A percentile compares a stretch with the other conserved stretches of the same genome.
phyloP scores from a whole-genome alignment of 176 grass and related monocot genomes.

The Coix lacrymajobi region DNA sequence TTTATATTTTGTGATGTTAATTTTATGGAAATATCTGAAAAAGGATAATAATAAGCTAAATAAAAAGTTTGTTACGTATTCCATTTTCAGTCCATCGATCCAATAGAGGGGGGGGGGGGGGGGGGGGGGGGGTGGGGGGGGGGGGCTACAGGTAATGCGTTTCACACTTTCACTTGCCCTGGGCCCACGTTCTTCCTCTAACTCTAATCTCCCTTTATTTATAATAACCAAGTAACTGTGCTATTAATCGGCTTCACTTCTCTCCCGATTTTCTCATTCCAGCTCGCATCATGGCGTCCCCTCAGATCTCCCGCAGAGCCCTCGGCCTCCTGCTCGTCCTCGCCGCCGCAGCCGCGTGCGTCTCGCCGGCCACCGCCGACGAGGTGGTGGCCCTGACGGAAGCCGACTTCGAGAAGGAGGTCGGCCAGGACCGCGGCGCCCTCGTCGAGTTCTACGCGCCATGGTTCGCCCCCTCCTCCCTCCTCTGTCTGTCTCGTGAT shows the following conservation, averaged over 20 bases:
- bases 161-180: not conserved
- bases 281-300: conserved; percentile 39
- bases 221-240: not conserved
- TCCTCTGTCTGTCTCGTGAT: not conserved
- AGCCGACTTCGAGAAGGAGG: conserved; percentile 89
- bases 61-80: too few species aligned
- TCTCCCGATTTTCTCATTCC: not conserved
- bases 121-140: too few species aligned
- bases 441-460: conserved; percentile 93
- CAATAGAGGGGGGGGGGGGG: too few species aligned
- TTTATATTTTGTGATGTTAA: too few species aligned
- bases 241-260: not conserved
- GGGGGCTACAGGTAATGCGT: not conserved
- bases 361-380: conserved; percentile 37
- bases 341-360: not conserved
- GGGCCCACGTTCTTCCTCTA: not conserved
- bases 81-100: too few species aligned
- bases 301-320: conserved; percentile 59
- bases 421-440: conserved; percentile 81
- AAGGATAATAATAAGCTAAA: too few species aligned
- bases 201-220: not conserved
- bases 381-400: conserved; percentile 70
- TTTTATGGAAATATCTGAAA: too few species aligned
- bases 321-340: conserved; percentile 37
- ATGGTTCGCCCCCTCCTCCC: conserved; percentile 28